Base-by-base conservation (phyloP, 2,329 filamentous ascomycete species). In the Pseudogymnoascus sp. region DNA sequence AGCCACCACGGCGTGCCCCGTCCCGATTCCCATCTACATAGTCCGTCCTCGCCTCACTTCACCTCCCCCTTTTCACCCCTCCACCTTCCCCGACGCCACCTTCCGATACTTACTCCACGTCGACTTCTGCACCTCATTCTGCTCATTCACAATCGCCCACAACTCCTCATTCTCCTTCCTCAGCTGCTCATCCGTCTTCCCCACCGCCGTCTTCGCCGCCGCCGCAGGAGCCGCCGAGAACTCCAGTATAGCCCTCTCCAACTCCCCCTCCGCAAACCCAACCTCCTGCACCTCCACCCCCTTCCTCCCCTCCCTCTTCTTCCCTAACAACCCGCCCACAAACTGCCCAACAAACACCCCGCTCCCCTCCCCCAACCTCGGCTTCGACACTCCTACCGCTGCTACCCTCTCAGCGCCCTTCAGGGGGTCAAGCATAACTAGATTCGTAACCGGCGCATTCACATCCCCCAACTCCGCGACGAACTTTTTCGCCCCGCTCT, bases 361-460 rank as follows among this genome's bases (percentile, higher is more conserved):
- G 66, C 81, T 83, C 40, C 83, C 79, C 66, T 83, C 81, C 60
- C 82, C 85, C 65, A 88, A 82, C 66, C 86, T 86, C n/a, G 93
- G 93, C 77, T 96, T 97, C 65, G 93, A 81, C 23, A 97, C 81
- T 1, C 81, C 82, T 21, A 83, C 75, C 14, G 82, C 79, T 68
- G 84, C 81, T 16, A 80, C 81, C 67, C 72, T 70, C 67, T 29
- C 76, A 73, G 69, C 80, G 80, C 65, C 77, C 77, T 74, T 39
- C 26, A 82, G 79, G 0, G 90, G 86, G 8, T 86, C 82, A 29
- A 91, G 78, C 75, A 95, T 89, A n/a, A 81, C 73, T 23, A 97
- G 71, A 69, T 96, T 96, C 10, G 90, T 95, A 36, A 96, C 86
- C 16, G 91, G 86, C 3, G 91, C 89, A 62, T 91, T 91, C 64